These are phyloP conservation scores for Debaryomyces robertsiae DNA, from an alignment of 1,139 yeast genomes.

Conservation along the genomic window DNA sequence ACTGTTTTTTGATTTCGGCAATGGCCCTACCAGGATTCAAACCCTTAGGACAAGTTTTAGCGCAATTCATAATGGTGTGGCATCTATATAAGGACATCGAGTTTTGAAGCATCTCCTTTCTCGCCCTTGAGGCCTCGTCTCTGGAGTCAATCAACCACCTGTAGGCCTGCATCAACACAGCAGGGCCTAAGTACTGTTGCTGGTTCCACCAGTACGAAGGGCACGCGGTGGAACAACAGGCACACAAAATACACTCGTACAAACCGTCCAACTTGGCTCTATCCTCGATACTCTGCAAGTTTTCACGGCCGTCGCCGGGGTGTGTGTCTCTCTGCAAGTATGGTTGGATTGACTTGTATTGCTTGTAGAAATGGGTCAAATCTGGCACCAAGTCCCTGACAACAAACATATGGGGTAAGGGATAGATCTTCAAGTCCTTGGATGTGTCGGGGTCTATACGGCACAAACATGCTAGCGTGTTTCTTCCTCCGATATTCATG, in stretches of 20 bases:
- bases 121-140: conserved; percentile 80
- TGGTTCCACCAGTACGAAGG: conserved; percentile 99
- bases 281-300: conserved; percentile 87
- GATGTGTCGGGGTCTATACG: conserved; percentile 79
- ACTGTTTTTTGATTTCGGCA: conserved; percentile 93
- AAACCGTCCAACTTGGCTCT: conserved; percentile 96
- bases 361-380: conserved; percentile 95
- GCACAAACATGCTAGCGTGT: conserved; percentile 95
- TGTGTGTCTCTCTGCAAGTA: conserved; percentile 80
- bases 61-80: conserved; percentile 98
- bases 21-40: conserved; percentile 97
- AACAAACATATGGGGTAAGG: conserved; percentile 97
- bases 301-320: conserved; percentile 93
- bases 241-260: conserved; percentile 97
- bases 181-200: conserved; percentile 98
- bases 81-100: conserved; percentile 98
- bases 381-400: conserved; percentile 98
- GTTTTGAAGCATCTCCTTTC: conserved; percentile 92
- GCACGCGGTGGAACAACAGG: conserved; percentile 98
- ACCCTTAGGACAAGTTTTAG: conserved; percentile 98
- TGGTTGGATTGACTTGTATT: conserved; percentile 97
- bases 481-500: conserved; percentile 97
- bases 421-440: conserved; percentile 86
- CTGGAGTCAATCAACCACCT: conserved; percentile 98
- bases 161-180: conserved; percentile 98